Evolutionary conservation across 257 asterid species (phyloP), one percentile per base, ranked within the genome.

Genomic region (Plectranthus barbatus): DNA sequence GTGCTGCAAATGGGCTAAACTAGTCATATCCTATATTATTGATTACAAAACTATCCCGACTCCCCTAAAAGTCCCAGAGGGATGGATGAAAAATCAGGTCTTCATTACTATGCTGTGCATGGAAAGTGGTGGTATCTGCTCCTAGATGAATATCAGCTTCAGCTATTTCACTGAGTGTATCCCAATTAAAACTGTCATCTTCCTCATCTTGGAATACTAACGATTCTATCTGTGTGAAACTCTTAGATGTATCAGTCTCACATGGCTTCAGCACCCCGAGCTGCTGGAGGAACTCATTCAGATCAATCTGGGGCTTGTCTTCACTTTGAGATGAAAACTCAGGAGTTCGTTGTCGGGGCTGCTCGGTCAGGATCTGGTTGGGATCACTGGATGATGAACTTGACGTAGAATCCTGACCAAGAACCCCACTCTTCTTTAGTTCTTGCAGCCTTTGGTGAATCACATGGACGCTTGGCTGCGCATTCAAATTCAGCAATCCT

Each of bases 391-490:
- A 70, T 15, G 82, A 81, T 46, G 95, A 81, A 56, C 87, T 67
- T 1, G 88, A 63, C 5, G 86, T 71, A 24, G 85, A 73, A n/a
- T 69, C 49, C 19, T 72, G 86, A 33, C 84, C 76, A 23, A 81
- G 46, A 42, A 60, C 69, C 19, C 77, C 97, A 0, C 78, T 74
- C 71, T 77, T 78, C 88, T 86, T 86, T 70, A 89, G 86, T 54
- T 85, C 99, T 71, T 92, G 86, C 42, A 92, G 99, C 67, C 91
- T 75, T 56, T 89, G 96, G 62, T 89, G 97, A 69, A 92, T 89
- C 66, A 89, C 84, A 66, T 85, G 95, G 31, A 92, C 97, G 20
- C 84, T 92, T 0, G 97, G 96, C 72, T 89, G 97, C 1, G 96
- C 95, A 44, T 74, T 92, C 53, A 92, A 41, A 58, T 92, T 92